Base-by-base conservation (phyloP, 23 red algal genomes). In the Gracilaria gracilis region DNA sequence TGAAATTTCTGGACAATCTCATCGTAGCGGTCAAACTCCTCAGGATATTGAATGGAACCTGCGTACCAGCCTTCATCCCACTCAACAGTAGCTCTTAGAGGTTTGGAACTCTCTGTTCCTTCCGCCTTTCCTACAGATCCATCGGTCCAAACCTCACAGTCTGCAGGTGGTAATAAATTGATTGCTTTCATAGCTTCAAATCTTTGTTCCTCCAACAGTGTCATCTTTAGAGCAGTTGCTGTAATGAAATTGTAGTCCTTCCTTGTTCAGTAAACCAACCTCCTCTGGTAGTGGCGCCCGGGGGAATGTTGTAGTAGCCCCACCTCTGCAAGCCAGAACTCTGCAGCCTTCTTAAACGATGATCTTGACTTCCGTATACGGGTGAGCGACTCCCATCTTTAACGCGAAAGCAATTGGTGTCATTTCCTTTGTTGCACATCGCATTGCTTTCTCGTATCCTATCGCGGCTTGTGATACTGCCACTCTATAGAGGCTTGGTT, bases 61-160 rank as follows among this genome's bases (percentile, higher is more conserved):
- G 65, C 17, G 65, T 70, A 70, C 14, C 27, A 70, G 4, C 65
- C 28, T 38, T 70, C 65, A 38, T 70, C 27, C 65, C 65, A 70
- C 34, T 70, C 14, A 17, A 70, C 65, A 17, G 65, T 25, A 24
- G 17, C 28, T 34, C 28, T 16, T 36, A 35, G 13, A 9, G 65
- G 65, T 70, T 70, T 70, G 9, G 4, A 16, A 7, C 4, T 15
- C 28, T 35, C 17, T 11, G 34, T 25, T 19, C 24, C 3, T 70
- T 28, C 4, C 23, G 65, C 13, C 4, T 9, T 35, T 4, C 65
- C 65, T 7, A 34, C 65, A 36, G 65, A 70, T 16, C 23, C 65
- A 34, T 70, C 65, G 14, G 31, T 70, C 28, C 35, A 70, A 36
- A 70, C 25, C 17, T 70, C 65, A 16, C 65, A 70, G 27, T 70